Base-by-base conservation (phyloP, 2,329 filamentous ascomycete species). In the Zarea fungicola region DNA sequence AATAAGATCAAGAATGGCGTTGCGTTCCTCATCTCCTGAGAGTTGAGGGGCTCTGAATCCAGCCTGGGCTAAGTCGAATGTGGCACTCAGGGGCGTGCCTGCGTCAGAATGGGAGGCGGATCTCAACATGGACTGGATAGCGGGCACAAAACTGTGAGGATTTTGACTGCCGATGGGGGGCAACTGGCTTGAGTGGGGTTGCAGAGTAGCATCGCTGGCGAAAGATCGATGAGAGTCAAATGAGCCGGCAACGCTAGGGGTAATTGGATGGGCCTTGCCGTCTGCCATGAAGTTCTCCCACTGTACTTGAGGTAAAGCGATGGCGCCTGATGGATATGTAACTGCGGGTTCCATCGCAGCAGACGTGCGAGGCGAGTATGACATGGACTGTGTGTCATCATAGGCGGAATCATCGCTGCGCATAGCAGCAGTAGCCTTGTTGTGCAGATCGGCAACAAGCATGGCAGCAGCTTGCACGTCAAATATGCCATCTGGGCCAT, bases 381-480 rank as follows among this genome's bases (percentile, higher is more conserved):
- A 75, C 66, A 87, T 83, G 62, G 81, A 78, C 26, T 77, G 71
- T 63, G 68, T 74, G 54, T 75, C 71, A 54, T 81, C 79, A 60
- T 75, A 83, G 42, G 77, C 73, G 58, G 73, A 75, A 54, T 72
- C 74, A 56, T 74, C 77, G 52, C 70, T 70, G 50, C 80, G 78
- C 69, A 82, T 89, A 60, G 83, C 83, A 28, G 77, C 76, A 36
- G 91, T 92, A 61, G 78, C 91, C 76, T 96, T 96, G 75, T 96
- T 90, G 72, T 96, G 92, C 65, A 97, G 86, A 72, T 97, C 91
- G 65, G 92, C 93, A 75, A 99, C 95, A 67, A 99, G 82, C 89
- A 97, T 96, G 59, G 93, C 93, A 59, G 93, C 93, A 60, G 92
- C 90, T 77, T 99, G 92, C 63, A 96, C 87, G 67, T 96, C 93